These are phyloP conservation scores for Protomyces macrosporus DNA, from an alignment of 1,139 yeast species.

Conservation along the genomic window DNA sequence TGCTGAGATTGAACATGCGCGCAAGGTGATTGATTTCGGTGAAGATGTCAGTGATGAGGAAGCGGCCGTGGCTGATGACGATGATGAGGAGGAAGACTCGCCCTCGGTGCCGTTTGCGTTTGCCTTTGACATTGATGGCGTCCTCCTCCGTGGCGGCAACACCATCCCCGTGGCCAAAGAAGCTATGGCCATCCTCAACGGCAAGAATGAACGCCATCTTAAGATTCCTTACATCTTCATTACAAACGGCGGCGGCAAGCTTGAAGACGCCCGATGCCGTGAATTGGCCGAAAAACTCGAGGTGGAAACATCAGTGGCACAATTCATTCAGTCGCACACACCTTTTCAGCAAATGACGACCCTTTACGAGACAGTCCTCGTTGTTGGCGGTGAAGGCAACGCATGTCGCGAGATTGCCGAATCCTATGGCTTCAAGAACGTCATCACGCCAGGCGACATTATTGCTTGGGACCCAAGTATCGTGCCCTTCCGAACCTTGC, in stretches of 20 bases:
- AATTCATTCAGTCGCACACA: constrained; percentile 82
- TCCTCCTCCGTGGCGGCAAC: constrained; percentile 69
- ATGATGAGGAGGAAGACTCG: constrained; percentile 11
- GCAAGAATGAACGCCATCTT: constrained; percentile 70
- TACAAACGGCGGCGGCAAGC: constrained; percentile 85
- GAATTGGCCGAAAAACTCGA: constrained; percentile 60
- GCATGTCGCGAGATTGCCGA: constrained; percentile 32
- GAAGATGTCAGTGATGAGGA: constrained; percentile 19
- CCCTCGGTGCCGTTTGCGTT: constrained; percentile 46
- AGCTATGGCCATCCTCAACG: constrained; percentile 65
- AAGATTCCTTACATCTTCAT: constrained; percentile 82
- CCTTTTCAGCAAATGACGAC: constrained; percentile 56
- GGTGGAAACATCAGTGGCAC: constrained; percentile 59
- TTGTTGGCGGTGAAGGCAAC: constrained; percentile 69
- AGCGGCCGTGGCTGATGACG: neutral
- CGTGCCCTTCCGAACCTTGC: constrained; percentile 67
- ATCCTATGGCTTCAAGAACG: constrained; percentile 63
- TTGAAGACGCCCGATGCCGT: constrained; percentile 64
- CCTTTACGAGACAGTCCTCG: constrained; percentile 67
- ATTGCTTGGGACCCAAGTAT: constrained; percentile 54
- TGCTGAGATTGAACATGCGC: constrained; percentile 20
- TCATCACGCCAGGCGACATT: constrained; percentile 70
- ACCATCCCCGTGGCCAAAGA: constrained; percentile 71
- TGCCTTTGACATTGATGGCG: constrained; percentile 86
- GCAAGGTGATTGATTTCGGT: constrained; percentile 18